phyloP scores from a whole-genome alignment of 208 protist species.

The Leishmania gerbilli region DNA sequence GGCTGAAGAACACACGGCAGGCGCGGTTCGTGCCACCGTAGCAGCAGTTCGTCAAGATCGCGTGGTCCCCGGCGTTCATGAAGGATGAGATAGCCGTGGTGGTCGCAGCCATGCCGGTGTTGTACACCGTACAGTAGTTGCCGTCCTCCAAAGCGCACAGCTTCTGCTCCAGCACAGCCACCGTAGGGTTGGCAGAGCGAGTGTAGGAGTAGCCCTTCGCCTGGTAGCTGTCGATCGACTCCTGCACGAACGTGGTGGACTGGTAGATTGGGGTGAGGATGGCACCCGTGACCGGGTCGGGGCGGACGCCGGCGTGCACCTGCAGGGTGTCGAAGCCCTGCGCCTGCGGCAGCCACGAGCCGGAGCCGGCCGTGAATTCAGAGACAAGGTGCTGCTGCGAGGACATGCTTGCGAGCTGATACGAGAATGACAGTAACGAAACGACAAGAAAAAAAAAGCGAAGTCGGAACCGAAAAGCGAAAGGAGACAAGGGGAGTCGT shows the following conservation, averaged over 20 bases:
- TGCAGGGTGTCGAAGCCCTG: constrained; percentile 85
- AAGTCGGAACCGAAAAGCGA: constrained; percentile 3
- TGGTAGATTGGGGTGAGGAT: constrained; percentile 91
- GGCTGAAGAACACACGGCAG: constrained; percentile 86
- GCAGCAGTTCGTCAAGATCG: constrained; percentile 93
- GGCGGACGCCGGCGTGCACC: constrained; percentile 82
- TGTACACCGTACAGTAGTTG: constrained; percentile 83
- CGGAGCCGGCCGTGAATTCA: constrained; percentile 59
- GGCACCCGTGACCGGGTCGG: constrained; percentile 86
- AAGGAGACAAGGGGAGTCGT: background rate
- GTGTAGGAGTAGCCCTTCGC: constrained; percentile 92
- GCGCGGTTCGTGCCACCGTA: constrained; percentile 96
- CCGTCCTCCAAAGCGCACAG: constrained; percentile 92
- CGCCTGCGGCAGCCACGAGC: constrained; percentile 63
- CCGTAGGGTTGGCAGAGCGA: constrained; percentile 95
- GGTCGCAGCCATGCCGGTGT: constrained; percentile 91
- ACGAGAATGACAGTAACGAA: background rate
- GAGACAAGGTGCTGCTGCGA: constrained; percentile 77
- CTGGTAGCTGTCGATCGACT: constrained; percentile 86
- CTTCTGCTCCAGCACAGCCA: constrained; percentile 87
- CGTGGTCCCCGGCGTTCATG: constrained; percentile 91
- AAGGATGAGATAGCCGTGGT: constrained; percentile 91
- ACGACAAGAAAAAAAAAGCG: background rate
- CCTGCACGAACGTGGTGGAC: constrained; percentile 90
- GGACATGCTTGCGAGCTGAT: constrained; percentile 46